Evolutionary conservation across 163 green algal species (phyloP).

Genomic region (Chloromonas sp.): DNA sequence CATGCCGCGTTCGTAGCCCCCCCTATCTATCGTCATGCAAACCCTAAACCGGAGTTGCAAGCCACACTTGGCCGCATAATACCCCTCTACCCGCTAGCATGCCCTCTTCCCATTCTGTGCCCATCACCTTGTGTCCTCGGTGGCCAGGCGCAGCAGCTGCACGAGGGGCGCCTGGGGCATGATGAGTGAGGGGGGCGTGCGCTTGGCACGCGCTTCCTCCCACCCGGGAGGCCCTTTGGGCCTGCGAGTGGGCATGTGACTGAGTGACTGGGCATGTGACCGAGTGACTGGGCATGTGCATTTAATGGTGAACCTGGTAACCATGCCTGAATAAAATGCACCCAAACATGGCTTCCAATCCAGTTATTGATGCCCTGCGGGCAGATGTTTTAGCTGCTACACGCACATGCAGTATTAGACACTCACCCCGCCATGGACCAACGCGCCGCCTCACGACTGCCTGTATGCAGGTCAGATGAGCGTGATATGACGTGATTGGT

Average conservation of each 20-base stretch:
- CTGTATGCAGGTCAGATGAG: neutral
- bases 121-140: neutral
- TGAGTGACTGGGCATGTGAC: neutral
- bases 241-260: neutral
- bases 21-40: too few species aligned
- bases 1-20: too few species aligned
- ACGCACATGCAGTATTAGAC: too few species aligned
- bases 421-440: neutral
- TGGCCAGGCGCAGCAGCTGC: neutral
- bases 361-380: too few species aligned
- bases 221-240: neutral
- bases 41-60: too few species aligned
- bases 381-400: too few species aligned
- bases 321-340: too few species aligned
- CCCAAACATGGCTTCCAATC: too few species aligned
- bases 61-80: neutral
- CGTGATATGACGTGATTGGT: too few species aligned
- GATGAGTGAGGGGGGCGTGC: neutral
- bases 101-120: neutral
- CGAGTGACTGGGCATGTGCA: neutral
- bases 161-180: neutral
- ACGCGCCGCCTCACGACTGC: neutral
- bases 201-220: neutral
- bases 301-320: too few species aligned
- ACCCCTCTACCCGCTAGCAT: neutral